These are phyloP conservation scores for Herpetomonas samuelpessoai DNA, from an alignment of 208 protist species.

Conservation along the genomic window DNA sequence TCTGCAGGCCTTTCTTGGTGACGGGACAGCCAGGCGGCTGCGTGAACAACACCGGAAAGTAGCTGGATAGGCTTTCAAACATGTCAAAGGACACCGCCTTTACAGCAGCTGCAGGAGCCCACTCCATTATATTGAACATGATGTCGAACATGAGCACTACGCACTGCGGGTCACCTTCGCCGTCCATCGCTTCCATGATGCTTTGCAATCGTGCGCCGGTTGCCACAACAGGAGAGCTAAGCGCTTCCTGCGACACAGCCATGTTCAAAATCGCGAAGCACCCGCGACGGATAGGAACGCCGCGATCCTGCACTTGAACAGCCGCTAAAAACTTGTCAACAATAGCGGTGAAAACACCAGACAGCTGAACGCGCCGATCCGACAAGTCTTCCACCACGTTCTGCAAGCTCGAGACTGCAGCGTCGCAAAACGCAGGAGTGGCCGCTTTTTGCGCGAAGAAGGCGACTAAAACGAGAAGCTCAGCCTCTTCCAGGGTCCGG, in stretches of 20 bases:
- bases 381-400: conserved; percentile 30
- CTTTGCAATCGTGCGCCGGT: conserved; percentile 10
- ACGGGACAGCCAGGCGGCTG: conserved; percentile 58
- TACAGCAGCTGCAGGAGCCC: conserved; percentile 19
- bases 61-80: conserved; percentile 79
- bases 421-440: conserved; percentile 25
- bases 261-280: conserved; percentile 10
- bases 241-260: conserved; percentile 11
- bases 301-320: conserved; percentile 20
- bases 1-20: conserved; percentile 55
- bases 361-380: not conserved
- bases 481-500: conserved; percentile 20
- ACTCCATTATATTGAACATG: conserved; percentile 20
- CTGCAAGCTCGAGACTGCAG: conserved; percentile 31
- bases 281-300: conserved; percentile 7
- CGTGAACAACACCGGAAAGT: conserved; percentile 84
- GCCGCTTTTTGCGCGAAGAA: conserved; percentile 58
- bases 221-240: conserved; percentile 21
- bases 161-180: conserved; percentile 71
- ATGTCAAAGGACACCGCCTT: conserved; percentile 39
- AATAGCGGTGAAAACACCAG: no score
- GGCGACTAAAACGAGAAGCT: conserved; percentile 34
- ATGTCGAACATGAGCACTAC: conserved; percentile 54
- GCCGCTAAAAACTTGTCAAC: conserved; percentile 19
- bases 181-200: conserved; percentile 64